Percentiles rank a stretch among this genome's conserved stretches.
These are phyloP conservation scores for Solanum chacoense DNA, from an alignment of 305 asterid species.

Conservation along the genomic window DNA sequence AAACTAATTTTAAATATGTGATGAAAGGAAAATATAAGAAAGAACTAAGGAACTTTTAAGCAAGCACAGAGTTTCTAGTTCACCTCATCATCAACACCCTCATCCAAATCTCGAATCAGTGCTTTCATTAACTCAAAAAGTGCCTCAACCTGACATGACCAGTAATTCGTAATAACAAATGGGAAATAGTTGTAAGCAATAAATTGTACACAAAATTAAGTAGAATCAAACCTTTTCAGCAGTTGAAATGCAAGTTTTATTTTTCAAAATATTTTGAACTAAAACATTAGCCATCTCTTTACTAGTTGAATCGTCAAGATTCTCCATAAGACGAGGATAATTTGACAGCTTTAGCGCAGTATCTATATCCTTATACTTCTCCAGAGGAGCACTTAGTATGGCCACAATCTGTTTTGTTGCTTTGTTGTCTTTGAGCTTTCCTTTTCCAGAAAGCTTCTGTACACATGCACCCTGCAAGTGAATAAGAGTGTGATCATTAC, in stretches of 20 bases:
- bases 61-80: constrained; percentile 9
- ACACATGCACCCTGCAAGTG: constrained; percentile 78
- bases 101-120: constrained; percentile 63
- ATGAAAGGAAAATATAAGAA: background rate
- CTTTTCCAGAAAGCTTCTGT: constrained; percentile 68
- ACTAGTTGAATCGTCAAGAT: constrained; percentile 66
- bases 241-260: constrained; percentile 69
- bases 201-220: constrained; percentile 5
- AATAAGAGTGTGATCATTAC: constrained; percentile 13
- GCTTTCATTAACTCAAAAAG: constrained; percentile 85
- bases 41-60: background rate
- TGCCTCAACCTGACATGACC: constrained; percentile 62
- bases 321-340: constrained; percentile 80
- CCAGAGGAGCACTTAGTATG: constrained; percentile 94
- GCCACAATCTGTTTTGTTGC: constrained; percentile 89
- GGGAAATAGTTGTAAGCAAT: background rate
- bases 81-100: constrained; percentile 67
- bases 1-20: background rate
- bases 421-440: constrained; percentile 71
- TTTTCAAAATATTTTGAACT: constrained; percentile 74
- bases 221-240: constrained; percentile 63
- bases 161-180: constrained; percentile 17
- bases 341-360: constrained; percentile 78
- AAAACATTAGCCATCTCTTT: constrained; percentile 94
- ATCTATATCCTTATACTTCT: constrained; percentile 89